These are phyloP conservation scores for Saccharomycopsis vini DNA, from an alignment of 805 yeast genomes.

Conservation along the genomic window DNA sequence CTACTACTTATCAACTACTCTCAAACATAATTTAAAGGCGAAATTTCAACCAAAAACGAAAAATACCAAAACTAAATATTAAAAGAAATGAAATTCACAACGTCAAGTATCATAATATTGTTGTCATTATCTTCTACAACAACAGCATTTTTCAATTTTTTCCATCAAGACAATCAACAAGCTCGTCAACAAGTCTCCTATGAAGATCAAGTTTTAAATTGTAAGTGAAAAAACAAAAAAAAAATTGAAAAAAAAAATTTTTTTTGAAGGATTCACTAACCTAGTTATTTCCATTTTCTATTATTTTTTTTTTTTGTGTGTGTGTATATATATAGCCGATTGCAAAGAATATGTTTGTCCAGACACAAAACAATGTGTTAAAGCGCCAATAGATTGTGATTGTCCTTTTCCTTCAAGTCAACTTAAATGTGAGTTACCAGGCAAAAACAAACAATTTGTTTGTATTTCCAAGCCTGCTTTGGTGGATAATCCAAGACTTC, in stretches of 20 bases:
- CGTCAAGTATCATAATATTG: too few species aligned
- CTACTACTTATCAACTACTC: too few species aligned
- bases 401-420: conserved; percentile 87
- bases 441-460: conserved; percentile 46
- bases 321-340: too few species aligned
- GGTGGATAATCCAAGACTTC: conserved; percentile 28
- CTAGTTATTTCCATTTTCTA: conserved; percentile 9
- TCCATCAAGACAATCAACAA: conserved; percentile 31
- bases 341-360: conserved; percentile 74
- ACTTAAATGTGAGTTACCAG: conserved; percentile 69
- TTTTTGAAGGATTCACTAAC: neutral
- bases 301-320: too few species aligned
- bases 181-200: conserved; percentile 25
- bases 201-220: conserved; percentile 30
- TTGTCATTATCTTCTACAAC: too few species aligned
- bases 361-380: conserved; percentile 74
- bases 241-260: neutral
- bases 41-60: too few species aligned
- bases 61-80: too few species aligned
- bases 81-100: too few species aligned
- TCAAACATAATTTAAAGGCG: too few species aligned
- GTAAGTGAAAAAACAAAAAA: conserved; percentile 18
- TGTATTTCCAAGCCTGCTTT: conserved; percentile 80
- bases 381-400: conserved; percentile 64
- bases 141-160: conserved; percentile 37